Percentiles rank a stretch among this genome's conserved stretches.
Evolutionary conservation across 139 green algal genomes (phyloP).

Genomic region (Chlorella vulgaris): DNA sequence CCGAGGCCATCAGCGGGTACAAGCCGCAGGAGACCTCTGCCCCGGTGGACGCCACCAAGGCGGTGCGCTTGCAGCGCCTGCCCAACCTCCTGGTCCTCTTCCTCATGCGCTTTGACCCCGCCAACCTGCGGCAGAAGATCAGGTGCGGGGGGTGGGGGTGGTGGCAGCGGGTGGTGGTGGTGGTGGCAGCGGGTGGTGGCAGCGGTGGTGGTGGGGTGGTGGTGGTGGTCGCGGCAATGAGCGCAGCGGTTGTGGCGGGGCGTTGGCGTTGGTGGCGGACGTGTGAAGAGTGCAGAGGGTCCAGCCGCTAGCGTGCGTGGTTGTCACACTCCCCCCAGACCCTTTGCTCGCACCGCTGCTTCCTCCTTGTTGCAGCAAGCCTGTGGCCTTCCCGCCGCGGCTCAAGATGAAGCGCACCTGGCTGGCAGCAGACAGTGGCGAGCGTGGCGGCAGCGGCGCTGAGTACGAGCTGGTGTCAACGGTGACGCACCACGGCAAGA

Average conservation of each 20-base stretch:
- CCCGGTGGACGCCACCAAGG: slow-evolving; percentile 48
- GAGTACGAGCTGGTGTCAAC: slow-evolving; percentile 72
- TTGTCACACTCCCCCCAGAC: too few species aligned
- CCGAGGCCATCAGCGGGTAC: slow-evolving; percentile 52
- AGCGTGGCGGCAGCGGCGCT: slow-evolving; percentile 31
- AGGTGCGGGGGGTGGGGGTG: not conserved
- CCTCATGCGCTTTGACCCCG: slow-evolving; percentile 73
- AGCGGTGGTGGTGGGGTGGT: not conserved
- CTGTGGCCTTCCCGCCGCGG: slow-evolving; percentile 54
- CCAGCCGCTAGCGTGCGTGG: too few species aligned
- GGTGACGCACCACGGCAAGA: slow-evolving; percentile 76
- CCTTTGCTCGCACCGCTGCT: slow-evolving; percentile 23
- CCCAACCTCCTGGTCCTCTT: slow-evolving; percentile 76
- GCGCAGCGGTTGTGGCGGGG: not conserved
- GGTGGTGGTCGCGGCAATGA: not conserved
- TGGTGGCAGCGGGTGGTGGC: not conserved
- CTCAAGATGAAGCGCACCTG: slow-evolving; percentile 52
- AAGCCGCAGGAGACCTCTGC: slow-evolving; percentile 38
- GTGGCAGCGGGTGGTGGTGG: not conserved
- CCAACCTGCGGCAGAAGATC: slow-evolving; percentile 27
- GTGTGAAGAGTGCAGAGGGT: too few species aligned
- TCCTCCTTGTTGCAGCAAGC: slow-evolving; percentile 62
- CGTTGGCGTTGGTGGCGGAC: too few species aligned
- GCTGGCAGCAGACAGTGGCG: slow-evolving; percentile 48
- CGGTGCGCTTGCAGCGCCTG: slow-evolving; percentile 50